Evolutionary conservation across 768 basidiomycete species (phyloP).

Genomic region (Mycena amicta): DNA sequence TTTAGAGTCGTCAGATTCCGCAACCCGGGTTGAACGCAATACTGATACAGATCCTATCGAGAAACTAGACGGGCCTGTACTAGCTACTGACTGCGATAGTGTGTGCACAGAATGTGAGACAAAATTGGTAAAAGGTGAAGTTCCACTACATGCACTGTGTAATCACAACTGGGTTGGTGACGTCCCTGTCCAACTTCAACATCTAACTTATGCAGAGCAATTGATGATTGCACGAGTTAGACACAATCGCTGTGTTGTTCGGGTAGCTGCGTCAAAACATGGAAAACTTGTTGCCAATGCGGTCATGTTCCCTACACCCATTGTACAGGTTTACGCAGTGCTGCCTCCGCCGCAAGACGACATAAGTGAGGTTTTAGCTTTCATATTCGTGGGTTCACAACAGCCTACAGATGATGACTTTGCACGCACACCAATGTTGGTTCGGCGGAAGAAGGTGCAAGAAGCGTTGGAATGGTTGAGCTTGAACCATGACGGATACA

Average conservation of each 20-base stretch:
- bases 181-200: conserved; percentile 3
- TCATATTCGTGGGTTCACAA: conserved; percentile 33
- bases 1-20: not conserved
- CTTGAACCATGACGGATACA: conserved; percentile 35
- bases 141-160: conserved; percentile 7
- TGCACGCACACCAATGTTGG: conserved; percentile 31
- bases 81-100: not conserved
- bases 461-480: conserved; percentile 36
- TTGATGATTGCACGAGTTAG: not conserved
- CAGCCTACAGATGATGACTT: conserved; percentile 30
- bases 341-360: conserved; percentile 36
- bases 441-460: conserved; percentile 25
- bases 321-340: conserved; percentile 30
- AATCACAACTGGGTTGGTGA: conserved; percentile 17
- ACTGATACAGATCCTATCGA: not conserved
- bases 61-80: not conserved
- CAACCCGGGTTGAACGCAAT: not conserved
- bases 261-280: conserved; percentile 32
- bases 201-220: conserved; percentile 4
- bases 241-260: conserved; percentile 23
- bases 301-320: conserved; percentile 33
- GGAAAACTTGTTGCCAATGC: conserved; percentile 38
- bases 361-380: conserved; percentile 32
- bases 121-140: not conserved
- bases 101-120: conserved; percentile 4